Conservation (phyloP, 2,329 filamentous ascomycete species). For the Diplodia intermedia region DNA sequence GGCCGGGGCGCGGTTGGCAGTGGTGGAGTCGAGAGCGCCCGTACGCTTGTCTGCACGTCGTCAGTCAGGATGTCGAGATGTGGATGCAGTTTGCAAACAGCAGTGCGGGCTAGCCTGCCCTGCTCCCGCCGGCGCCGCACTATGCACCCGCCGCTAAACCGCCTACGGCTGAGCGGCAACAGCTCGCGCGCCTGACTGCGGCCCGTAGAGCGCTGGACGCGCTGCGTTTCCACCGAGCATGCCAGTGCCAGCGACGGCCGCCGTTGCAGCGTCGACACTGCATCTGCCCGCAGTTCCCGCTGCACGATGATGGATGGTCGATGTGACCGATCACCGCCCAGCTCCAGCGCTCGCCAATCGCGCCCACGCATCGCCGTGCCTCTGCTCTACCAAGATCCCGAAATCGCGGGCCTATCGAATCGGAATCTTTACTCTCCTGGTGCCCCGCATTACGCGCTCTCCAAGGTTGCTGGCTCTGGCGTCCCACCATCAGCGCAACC, state of each 20-base stretch:
- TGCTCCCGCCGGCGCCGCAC: constrained; percentile 12
- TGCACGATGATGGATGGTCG: background rate
- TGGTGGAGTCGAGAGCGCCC: too few species aligned
- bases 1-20: background rate
- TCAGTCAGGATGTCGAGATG: constrained; percentile 4
- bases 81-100: background rate
- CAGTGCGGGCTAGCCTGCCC: constrained; percentile 14
- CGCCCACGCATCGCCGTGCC: background rate
- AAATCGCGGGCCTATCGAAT: constrained; percentile 10
- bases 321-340: constrained; percentile 22
- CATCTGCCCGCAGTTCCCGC: constrained; percentile 4
- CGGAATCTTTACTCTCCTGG: constrained; percentile 31
- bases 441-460: constrained; percentile 15
- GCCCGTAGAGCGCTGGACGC: background rate
- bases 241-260: background rate
- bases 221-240: constrained; percentile 21
- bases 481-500: background rate
- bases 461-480: background rate
- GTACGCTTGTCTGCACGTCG: background rate
- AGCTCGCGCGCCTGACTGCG: background rate
- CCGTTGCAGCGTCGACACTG: background rate
- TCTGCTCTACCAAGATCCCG: constrained; percentile 11
- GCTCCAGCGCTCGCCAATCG: constrained; percentile 21
- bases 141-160: constrained; percentile 24
- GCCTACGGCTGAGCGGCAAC: background rate